Conservation (phyloP, 768 basidiomycete species). For the Tephrocybe sp. region DNA sequence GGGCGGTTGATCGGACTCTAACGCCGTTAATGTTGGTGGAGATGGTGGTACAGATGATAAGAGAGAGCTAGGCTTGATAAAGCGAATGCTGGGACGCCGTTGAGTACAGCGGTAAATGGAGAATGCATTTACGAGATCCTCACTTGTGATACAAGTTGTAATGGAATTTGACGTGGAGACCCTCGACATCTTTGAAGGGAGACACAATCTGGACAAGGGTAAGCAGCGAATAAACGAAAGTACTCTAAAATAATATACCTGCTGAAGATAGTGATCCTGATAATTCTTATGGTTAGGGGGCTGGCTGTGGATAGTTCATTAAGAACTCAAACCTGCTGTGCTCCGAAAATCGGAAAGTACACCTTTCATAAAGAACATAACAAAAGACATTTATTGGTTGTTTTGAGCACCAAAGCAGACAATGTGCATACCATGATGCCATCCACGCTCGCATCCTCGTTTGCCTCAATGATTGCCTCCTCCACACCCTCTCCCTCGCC, state of each 20-base stretch:
- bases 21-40: constrained; percentile 26
- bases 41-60: constrained; percentile 44
- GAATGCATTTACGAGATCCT: constrained; percentile 17
- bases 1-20: constrained; percentile 65
- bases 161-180: constrained; percentile 94
- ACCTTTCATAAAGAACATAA: constrained; percentile 47
- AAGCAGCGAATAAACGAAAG: constrained; percentile 1
- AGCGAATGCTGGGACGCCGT: constrained; percentile 73
- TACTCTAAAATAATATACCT: constrained; percentile 42
- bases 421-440: constrained; percentile 85
- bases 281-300: constrained; percentile 8
- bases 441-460: constrained; percentile 80
- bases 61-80: constrained; percentile 79
- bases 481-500: constrained; percentile 90
- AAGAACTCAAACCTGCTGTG: constrained; percentile 59
- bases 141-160: constrained; percentile 96
- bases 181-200: constrained; percentile 97
- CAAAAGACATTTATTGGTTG: constrained; percentile 5
- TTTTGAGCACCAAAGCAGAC: constrained; percentile 4
- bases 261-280: constrained; percentile 96
- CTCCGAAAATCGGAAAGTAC: constrained; percentile 96
- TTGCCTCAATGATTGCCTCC: constrained; percentile 94
- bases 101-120: neutral
- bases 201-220: constrained; percentile 70
- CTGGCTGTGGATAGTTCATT: constrained; percentile 1